These are phyloP conservation scores for Orbilia javanica DNA, from an alignment of 2,329 filamentous ascomycete species.

Conservation along the genomic window DNA sequence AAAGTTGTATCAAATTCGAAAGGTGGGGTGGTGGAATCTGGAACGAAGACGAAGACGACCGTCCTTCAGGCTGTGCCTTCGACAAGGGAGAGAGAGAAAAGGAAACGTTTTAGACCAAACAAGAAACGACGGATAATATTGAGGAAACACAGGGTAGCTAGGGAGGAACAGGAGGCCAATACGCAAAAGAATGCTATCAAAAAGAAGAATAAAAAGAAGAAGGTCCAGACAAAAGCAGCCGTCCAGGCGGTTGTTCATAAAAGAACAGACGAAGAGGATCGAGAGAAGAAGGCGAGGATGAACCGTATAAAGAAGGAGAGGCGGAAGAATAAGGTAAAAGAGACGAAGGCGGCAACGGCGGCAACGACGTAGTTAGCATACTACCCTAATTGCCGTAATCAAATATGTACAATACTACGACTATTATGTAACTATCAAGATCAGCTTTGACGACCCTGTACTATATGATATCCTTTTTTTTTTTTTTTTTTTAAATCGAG, in stretches of 20 bases:
- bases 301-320: conserved; percentile 49
- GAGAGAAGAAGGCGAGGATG: conserved; percentile 52
- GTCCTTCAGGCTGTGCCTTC: neutral
- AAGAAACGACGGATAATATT: conserved; percentile 47
- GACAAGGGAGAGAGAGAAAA: neutral
- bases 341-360: conserved; percentile 11
- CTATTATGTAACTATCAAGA: no score
- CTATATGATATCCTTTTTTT: no score
- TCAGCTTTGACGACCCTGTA: no score
- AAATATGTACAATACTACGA: no score
- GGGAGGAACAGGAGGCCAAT: conserved; percentile 25
- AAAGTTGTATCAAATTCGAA: neutral
- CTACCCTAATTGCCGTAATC: no score
- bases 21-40: neutral
- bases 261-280: conserved; percentile 47
- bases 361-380: neutral
- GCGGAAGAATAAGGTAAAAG: conserved; percentile 37
- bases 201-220: conserved; percentile 46
- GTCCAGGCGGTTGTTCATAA: conserved; percentile 39
- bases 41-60: neutral
- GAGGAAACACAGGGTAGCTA: conserved; percentile 12
- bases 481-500: no score
- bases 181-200: conserved; percentile 39
- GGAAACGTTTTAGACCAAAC: conserved; percentile 34
- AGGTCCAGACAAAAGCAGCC: conserved; percentile 13